Base-by-base conservation (phyloP, 2,329 filamentous ascomycete genomes). In the Trichoderma simmonsii region DNA sequence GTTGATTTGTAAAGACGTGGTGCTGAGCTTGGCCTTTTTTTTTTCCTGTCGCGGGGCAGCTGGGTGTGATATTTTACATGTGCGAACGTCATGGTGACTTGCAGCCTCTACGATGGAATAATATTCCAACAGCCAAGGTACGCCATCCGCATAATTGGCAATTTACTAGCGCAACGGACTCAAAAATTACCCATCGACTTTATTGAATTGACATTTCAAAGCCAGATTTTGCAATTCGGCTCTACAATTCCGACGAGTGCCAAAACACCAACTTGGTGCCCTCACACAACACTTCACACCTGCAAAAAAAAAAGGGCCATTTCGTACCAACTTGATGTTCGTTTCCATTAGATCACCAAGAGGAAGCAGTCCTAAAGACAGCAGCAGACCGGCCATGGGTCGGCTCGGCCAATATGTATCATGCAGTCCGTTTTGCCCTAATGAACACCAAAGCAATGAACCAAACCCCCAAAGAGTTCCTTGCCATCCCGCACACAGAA, bases 381-480 rank as follows among this genome's bases (percentile, higher is more conserved):
- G 82, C 83, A 82, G 79, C 79, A 81, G 80, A 82, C 82, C 80
- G 80, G 81, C 81, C 82, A 81, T 79, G 80, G 64, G 75, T 57
- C 74, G 77, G 78, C 77, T 77, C 74, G 73, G 73, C 76, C 77
- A 76, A 76, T 73, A 79, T 83, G 81, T 83, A 83, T 85, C 84
- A 85, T 85, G 82, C 82, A 84, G 81, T 83, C 79, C 84, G 82
- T 83, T 73, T 83, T 82, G 81, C 81, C 85, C 83, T 82, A 82
- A 82, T 83, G 81, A 86, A 86, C 85, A 86, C 85, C 85, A 81
- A 83, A 85, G 83, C 83, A 85, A 85, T 85, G 83, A 85, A 83
- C 82, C 82, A 81, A 77, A 76, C 76, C 82, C 81, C 72, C 76
- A 76, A 76, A 78, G 77, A 78, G 77, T 79, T 78, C 79, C 78